Evolutionary conservation across 164 flowering plant species (phyloP), one percentile per base, ranked within the genome.

Genomic region (Kingdonia uniflora): DNA sequence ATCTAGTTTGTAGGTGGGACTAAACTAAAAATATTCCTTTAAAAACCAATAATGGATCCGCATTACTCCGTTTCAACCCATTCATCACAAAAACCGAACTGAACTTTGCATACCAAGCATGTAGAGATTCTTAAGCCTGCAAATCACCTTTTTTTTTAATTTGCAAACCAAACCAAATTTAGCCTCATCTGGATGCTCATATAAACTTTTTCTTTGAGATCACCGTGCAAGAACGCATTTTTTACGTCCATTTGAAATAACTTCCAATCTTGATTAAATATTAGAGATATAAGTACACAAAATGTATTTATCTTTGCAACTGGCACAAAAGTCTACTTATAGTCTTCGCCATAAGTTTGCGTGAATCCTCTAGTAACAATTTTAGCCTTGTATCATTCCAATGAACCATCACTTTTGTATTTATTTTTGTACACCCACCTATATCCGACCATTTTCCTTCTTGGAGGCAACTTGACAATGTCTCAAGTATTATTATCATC

Each of bases 71-170:
- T 40, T 22, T 21, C 16, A 37, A 2, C 14, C 56, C 11, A 37
- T 39, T 22, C 29, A 20, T 19, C 12, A 19, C 0, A 2, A 20
- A 11, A 5, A 38, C 19, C 0, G 11, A 53, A 40, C 45, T 19
- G 21, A 53, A 19, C 25, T 53, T 53, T 10, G 25, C 33, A 53
- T 39, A 53, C 56, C 56, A 38, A 8, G 56, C 44, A 38, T 25
- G 15, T 11, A 16, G 56, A 19, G 45, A 52, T 21, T 52, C 22
- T 52, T 52, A 3, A 37, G 44, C 6, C 55, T n/a, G 19, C 35
- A 52, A 6, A 52, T 52, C 0, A 25, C 44, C 55, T 37, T 52
- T 5, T 52, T 38, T 14, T 52, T 38, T 14, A 52, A 14, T 14
- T 52, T 52, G 44, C 10, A 52, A 5, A 13, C 29, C 1, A 52